Percentiles rank a stretch among this genome's conserved stretches.
phyloP scores from a whole-genome alignment of 495 filamentous ascomycete genomes.

The Penicillium antarcticum region DNA sequence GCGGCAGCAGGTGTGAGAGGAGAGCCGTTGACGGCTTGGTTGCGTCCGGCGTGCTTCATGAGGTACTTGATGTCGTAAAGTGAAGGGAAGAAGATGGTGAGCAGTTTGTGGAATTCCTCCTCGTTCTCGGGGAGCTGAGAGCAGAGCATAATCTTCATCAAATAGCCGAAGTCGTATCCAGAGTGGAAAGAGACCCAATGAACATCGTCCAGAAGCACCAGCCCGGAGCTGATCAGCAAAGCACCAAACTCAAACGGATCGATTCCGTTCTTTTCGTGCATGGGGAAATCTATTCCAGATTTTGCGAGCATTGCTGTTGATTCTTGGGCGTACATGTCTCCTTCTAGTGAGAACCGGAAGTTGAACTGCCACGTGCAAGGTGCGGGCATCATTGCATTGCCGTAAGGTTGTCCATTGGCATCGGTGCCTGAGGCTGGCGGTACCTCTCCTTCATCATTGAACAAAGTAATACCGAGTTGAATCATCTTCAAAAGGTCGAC shows the following conservation, averaged over 20 bases:
- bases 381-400: conserved; percentile 58
- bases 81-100: conserved; percentile 86
- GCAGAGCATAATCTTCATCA: conserved; percentile 87
- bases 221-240: conserved; percentile 82
- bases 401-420: conserved; percentile 44
- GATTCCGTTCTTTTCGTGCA: conserved; percentile 84
- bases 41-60: conserved; percentile 78
- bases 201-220: conserved; percentile 84
- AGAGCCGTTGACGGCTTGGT: conserved; percentile 55
- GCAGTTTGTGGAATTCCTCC: conserved; percentile 75
- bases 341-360: conserved; percentile 89
- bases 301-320: conserved; percentile 85
- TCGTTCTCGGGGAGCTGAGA: conserved; percentile 81
- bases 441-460: conserved; percentile 80
- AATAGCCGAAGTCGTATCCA: conserved; percentile 97
- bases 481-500: conserved; percentile 97
- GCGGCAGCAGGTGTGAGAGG: conserved; percentile 59
- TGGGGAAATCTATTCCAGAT: conserved; percentile 82
- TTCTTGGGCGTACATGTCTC: conserved; percentile 94
- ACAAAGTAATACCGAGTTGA: conserved; percentile 90
- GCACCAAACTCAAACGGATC: conserved; percentile 85
- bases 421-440: conserved; percentile 67
- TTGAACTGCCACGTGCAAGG: conserved; percentile 99
- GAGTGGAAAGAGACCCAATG: conserved; percentile 97
- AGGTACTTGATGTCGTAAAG: conserved; percentile 97